Conservation (phyloP, 164 flowering plant species). For the Warburgia ugandensis region DNA sequence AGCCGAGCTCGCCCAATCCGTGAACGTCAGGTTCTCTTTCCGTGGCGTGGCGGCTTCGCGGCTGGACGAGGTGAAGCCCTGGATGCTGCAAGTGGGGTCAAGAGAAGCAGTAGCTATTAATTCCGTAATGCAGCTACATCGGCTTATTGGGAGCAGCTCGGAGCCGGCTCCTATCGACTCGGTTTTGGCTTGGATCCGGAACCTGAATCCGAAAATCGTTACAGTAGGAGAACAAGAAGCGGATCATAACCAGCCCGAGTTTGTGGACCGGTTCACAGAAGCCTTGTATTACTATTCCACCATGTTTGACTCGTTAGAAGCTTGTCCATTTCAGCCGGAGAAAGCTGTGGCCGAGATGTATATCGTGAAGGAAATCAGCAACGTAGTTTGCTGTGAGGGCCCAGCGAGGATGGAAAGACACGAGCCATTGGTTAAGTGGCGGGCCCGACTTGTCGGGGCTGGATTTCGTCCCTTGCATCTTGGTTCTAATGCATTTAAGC, state of each 20-base stretch:
- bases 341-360: slow-evolving; percentile 63
- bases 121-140: slow-evolving; percentile 62
- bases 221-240: slow-evolving; percentile 79
- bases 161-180: slow-evolving; percentile 14
- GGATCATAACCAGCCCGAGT: slow-evolving; percentile 50
- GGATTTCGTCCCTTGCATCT: slow-evolving; percentile 53
- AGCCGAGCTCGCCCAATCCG: slow-evolving; percentile 61
- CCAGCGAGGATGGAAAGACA: slow-evolving; percentile 57
- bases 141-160: slow-evolving; percentile 28
- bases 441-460: slow-evolving; percentile 32
- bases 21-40: slow-evolving; percentile 60
- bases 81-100: slow-evolving; percentile 53
- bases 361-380: slow-evolving; percentile 51
- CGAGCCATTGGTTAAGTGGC: slow-evolving; percentile 62
- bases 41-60: slow-evolving; percentile 57
- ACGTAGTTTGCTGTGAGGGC: slow-evolving; percentile 64
- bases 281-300: slow-evolving; percentile 73
- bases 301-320: slow-evolving; percentile 78
- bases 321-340: slow-evolving; percentile 31
- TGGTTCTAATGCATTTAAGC: slow-evolving; percentile 70
- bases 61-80: slow-evolving; percentile 60
- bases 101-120: slow-evolving; percentile 62
- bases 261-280: slow-evolving; percentile 64
- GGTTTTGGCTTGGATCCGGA: slow-evolving; percentile 43
- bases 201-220: slow-evolving; percentile 54